These are phyloP conservation scores for Maudiozyma bulderi DNA, from an alignment of 805 yeast species.

Conservation along the genomic window DNA sequence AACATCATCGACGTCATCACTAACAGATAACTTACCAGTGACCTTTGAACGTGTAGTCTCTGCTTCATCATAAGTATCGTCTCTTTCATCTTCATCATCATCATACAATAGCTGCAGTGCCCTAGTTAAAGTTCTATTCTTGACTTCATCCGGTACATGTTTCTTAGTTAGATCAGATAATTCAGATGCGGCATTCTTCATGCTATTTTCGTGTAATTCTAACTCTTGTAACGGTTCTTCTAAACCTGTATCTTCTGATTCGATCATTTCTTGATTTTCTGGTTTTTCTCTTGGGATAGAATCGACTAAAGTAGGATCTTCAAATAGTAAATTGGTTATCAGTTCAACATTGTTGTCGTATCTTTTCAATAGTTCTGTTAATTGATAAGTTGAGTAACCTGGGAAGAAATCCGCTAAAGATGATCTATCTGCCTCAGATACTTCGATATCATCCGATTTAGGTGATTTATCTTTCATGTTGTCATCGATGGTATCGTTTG, in stretches of 20 bases:
- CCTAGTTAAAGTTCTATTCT: slow-evolving; percentile 46
- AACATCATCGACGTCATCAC: slow-evolving; percentile 11
- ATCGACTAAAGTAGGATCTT: slow-evolving; percentile 41
- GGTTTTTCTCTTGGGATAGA: slow-evolving; percentile 15
- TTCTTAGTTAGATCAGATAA: slow-evolving; percentile 9
- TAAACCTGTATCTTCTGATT: slow-evolving; percentile 1
- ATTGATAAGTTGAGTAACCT: slow-evolving; percentile 38
- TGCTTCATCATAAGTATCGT: slow-evolving; percentile 61
- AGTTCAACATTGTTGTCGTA: slow-evolving; percentile 45
- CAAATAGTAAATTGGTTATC: slow-evolving; percentile 52
- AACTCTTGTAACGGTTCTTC: slow-evolving; percentile 4
- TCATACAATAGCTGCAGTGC: slow-evolving; percentile 60
- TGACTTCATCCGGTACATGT: slow-evolving; percentile 38
- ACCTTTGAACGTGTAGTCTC: slow-evolving; percentile 20
- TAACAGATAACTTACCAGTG: slow-evolving; percentile 6
- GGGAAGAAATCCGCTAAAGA: slow-evolving; percentile 59
- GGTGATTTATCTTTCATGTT: not conserved
- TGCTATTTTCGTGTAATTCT: slow-evolving; percentile 1
- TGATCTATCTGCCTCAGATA: slow-evolving; percentile 30
- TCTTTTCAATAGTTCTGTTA: slow-evolving; percentile 39
- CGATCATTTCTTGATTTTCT: not conserved
- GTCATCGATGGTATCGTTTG: not conserved
- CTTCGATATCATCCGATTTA: not conserved
- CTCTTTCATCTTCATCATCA: slow-evolving; percentile 78
- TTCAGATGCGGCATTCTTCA: not conserved